Evolutionary conservation across 345 rosid genomes (phyloP), one percentile per base, ranked within the genome.

Genomic region (Garcia nutans): DNA sequence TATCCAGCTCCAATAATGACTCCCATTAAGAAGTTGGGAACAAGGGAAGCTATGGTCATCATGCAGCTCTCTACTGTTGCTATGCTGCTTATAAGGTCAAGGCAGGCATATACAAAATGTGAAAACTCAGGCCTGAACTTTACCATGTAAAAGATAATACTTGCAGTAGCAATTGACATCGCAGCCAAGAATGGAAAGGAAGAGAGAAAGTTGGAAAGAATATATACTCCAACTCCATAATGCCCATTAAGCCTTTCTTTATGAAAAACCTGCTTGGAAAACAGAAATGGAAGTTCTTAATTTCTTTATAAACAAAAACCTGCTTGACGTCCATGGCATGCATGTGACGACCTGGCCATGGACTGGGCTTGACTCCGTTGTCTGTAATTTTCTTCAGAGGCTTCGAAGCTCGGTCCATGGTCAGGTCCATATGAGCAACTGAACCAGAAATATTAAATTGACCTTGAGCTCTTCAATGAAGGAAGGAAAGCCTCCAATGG

Each of bases 381-480:
- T 28, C 31, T 28, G 31, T 2, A 28, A 28, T 28, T 28, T 28
- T 28, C 31, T 28, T 28, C 2, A 28, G 31, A 28, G 31, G 2
- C 31, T 28, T 1, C 2, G 31, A 28, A 28, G 31, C 31, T 28
- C 31, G 2, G 31, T 28, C 31, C 31, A 28, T 28, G 31, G 2
- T 28, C 31, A 28, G 31, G 31, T 28, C 31, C 41, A 0, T 3
- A 5, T 6, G 41, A 3, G 41, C 41, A 37, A 37, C 23, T 47
- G 63, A 47, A 11, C 31, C 44, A 33, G 44, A 65, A 33, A n/a
- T 56, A 42, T 2, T 24, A 12, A 5, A n/a, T 20, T 56, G 76
- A 84, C 87, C 89, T 83, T 88, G 66, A 84, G 63, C 72, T 88
- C 91, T 81, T 88, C 89, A 12, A 84, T 83, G 79, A 88, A 88